Evolutionary conservation across 768 basidiomycete genomes (phyloP).

Genomic region (Candolleomyces eurysporus): DNA sequence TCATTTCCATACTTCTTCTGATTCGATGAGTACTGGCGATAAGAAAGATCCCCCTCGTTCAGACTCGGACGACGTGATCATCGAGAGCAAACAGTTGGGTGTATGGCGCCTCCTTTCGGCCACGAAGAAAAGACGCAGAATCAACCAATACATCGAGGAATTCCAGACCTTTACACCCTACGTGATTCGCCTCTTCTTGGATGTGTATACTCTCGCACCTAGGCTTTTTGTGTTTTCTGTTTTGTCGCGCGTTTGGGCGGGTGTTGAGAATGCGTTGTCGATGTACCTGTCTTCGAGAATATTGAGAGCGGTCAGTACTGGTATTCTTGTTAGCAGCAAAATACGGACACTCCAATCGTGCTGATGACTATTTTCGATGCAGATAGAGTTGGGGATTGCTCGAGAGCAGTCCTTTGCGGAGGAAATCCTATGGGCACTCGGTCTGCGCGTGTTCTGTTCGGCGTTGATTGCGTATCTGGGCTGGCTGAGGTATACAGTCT

Average conservation of each 20-base stretch:
- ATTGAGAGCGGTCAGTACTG: conserved; percentile 17
- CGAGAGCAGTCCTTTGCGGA: not conserved
- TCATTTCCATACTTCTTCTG: too few species aligned
- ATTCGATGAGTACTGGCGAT: not conserved
- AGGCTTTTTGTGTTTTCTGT: conserved; percentile 17
- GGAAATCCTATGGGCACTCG: not conserved
- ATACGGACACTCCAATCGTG: too few species aligned
- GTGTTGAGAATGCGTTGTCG: conserved; percentile 21
- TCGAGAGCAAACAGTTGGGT: not conserved
- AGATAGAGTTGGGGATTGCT: not conserved
- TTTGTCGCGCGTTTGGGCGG: conserved; percentile 21
- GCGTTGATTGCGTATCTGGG: not conserved
- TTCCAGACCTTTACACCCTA: conserved; percentile 12
- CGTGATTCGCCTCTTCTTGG: conserved; percentile 18
- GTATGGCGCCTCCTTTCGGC: not conserved
- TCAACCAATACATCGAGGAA: conserved; percentile 4
- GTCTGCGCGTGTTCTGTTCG: not conserved
- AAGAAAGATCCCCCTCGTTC: not conserved
- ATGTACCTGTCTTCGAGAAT: conserved; percentile 23
- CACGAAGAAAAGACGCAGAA: not conserved
- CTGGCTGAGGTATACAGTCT: not conserved
- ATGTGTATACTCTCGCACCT: conserved; percentile 22
- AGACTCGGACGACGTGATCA: not conserved
- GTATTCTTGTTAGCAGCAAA: not conserved
- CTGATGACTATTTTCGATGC: conserved; percentile 5